phyloP scores from a whole-genome alignment of 306 rosid species.

The Cicer arietinum region DNA sequence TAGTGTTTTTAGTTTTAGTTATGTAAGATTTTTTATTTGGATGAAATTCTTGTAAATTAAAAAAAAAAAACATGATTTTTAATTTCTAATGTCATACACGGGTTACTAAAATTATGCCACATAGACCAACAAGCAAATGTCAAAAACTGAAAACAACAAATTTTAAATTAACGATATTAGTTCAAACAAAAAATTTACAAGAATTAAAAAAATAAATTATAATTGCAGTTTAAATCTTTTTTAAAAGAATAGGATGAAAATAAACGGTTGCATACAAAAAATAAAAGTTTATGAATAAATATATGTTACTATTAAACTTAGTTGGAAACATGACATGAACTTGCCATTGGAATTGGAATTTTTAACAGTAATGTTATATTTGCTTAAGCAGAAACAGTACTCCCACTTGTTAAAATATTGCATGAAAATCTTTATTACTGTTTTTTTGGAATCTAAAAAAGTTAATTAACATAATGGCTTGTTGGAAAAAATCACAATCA shows the following conservation, averaged over 20 bases:
- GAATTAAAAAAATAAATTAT: no score
- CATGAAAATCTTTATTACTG: not conserved
- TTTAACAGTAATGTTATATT: slow-evolving; percentile 14
- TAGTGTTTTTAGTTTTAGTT: no score
- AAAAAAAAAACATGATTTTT: no score
- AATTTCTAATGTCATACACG: no score
- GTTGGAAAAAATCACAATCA: slow-evolving; percentile 45
- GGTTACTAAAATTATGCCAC: no score
- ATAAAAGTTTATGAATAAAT: not conserved
- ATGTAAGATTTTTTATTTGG: no score
- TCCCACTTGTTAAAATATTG: slow-evolving; percentile 7
- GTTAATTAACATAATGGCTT: slow-evolving; percentile 43
- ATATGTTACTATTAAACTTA: not conserved
- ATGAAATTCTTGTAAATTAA: no score
- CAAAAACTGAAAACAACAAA: no score
- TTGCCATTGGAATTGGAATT: not conserved
- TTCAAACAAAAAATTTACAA: no score
- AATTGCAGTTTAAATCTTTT: no score
- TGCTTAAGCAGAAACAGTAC: slow-evolving; percentile 19
- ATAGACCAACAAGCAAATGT: no score
- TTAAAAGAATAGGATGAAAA: not conserved
- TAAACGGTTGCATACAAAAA: not conserved
- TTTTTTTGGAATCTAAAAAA: slow-evolving; percentile 40
- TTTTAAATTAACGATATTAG: no score
- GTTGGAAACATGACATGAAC: not conserved